Evolutionary conservation across 2,329 filamentous ascomycete species (phyloP).

Genomic region (Trematosphaeria pertusa): DNA sequence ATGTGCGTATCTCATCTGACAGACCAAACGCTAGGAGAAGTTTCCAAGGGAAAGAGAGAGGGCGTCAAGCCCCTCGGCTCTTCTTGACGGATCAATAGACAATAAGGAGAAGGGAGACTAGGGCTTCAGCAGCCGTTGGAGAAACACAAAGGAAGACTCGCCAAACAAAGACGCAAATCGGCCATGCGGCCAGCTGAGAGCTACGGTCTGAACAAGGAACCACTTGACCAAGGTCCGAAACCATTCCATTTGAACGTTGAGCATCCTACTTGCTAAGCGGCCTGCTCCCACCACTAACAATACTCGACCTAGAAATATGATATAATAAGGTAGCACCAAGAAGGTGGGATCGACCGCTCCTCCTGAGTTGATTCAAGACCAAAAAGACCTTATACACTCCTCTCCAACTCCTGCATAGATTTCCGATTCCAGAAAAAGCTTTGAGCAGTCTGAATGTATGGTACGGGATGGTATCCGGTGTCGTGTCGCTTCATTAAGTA

Average conservation of each 20-base stretch:
- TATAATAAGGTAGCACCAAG: constrained; percentile 27
- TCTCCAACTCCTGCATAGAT: constrained; percentile 36
- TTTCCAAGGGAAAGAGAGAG: too few species aligned
- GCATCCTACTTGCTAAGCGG: neutral
- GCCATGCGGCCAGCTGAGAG: neutral
- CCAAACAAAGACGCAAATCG: neutral
- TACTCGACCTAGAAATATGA: constrained; percentile 32
- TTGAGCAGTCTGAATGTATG: constrained; percentile 36
- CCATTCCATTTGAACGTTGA: constrained; percentile 3
- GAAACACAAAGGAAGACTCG: neutral
- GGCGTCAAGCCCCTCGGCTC: too few species aligned
- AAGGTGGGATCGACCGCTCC: constrained; percentile 9
- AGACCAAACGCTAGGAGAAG: too few species aligned
- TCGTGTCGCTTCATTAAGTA: constrained; percentile 51
- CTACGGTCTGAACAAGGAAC: neutral
- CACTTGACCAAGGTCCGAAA: neutral
- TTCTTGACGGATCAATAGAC: too few species aligned
- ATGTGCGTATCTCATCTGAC: neutral
- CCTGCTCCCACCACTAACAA: constrained; percentile 1
- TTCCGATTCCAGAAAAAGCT: constrained; percentile 28
- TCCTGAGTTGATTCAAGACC: constrained; percentile 1
- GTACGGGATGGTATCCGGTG: constrained; percentile 39
- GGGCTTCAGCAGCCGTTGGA: too few species aligned
- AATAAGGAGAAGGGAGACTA: too few species aligned
- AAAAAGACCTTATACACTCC: constrained; percentile 9